phyloP scores from a whole-genome alignment of 495 filamentous ascomycete species.

The Xylaria bambusicola region DNA sequence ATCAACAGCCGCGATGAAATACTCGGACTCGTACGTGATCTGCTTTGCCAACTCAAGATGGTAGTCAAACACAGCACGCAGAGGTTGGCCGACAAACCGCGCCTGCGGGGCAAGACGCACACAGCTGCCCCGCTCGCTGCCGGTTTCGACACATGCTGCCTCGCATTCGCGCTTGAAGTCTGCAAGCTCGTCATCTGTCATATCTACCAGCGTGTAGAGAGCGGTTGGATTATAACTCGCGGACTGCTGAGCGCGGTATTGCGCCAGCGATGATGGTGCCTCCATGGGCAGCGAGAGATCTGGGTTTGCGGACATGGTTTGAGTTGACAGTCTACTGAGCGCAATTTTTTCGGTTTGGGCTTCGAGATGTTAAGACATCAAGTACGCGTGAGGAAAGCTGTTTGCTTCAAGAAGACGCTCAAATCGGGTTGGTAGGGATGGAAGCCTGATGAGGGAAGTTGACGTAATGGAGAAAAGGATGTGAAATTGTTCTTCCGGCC shows the following conservation, averaged over 20 bases:
- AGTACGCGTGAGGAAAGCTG: neutral
- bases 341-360: neutral
- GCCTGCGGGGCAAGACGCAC: conserved; percentile 2
- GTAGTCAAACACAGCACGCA: conserved; percentile 8
- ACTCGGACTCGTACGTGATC: neutral
- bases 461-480: too few species aligned
- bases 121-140: neutral
- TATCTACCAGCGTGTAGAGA: neutral
- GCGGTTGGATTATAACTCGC: neutral
- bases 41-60: conserved; percentile 3
- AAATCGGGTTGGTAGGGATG: too few species aligned
- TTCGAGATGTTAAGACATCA: neutral
- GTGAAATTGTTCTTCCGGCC: too few species aligned
- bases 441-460: too few species aligned
- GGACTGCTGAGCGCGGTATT: neutral
- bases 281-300: conserved; percentile 1
- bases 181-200: neutral
- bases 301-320: neutral
- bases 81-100: neutral
- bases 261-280: conserved; percentile 1
- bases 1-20: conserved; percentile 1
- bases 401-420: too few species aligned
- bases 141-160: neutral
- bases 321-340: neutral
- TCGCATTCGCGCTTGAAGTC: conserved; percentile 7